Evolutionary conservation across 2,329 filamentous ascomycete genomes (phyloP).

Genomic region (Teratosphaeria pseudoeucalypti): DNA sequence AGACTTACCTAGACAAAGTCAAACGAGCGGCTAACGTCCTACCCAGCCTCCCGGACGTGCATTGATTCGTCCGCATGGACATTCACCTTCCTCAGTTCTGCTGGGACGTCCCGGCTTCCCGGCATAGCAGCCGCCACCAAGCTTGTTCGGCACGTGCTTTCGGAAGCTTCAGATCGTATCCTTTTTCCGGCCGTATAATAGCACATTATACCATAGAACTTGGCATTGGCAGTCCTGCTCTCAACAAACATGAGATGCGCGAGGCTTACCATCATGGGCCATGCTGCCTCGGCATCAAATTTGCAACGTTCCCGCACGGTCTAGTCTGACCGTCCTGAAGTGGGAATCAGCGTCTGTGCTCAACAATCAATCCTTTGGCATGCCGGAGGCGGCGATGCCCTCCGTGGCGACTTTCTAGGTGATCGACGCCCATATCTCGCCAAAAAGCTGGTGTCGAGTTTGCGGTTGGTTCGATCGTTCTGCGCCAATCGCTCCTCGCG

Average conservation of each 20-base stretch:
- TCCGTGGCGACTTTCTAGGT: too few relatives aligned
- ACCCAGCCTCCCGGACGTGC: background rate
- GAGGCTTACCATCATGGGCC: background rate
- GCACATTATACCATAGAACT: background rate
- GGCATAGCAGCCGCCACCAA: background rate
- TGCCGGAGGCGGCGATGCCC: background rate
- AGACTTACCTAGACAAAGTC: background rate
- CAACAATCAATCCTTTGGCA: background rate
- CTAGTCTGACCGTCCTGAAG: background rate
- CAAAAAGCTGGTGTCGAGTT: too few relatives aligned
- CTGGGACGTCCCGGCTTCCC: background rate
- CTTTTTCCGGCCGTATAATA: too few relatives aligned
- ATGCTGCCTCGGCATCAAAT: background rate
- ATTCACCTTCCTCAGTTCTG: background rate
- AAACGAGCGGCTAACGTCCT: background rate
- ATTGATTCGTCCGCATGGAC: background rate
- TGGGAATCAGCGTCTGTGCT: background rate
- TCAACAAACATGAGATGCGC: background rate
- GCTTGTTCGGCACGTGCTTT: background rate
- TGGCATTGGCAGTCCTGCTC: background rate
- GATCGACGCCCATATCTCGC: too few relatives aligned
- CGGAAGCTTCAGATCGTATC: background rate
- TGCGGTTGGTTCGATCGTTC: too few relatives aligned
- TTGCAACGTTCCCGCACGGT: background rate
- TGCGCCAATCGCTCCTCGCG: too few relatives aligned